Evolutionary conservation across 495 filamentous ascomycete genomes (phyloP).

Genomic region (Aspergillus nidulans): DNA sequence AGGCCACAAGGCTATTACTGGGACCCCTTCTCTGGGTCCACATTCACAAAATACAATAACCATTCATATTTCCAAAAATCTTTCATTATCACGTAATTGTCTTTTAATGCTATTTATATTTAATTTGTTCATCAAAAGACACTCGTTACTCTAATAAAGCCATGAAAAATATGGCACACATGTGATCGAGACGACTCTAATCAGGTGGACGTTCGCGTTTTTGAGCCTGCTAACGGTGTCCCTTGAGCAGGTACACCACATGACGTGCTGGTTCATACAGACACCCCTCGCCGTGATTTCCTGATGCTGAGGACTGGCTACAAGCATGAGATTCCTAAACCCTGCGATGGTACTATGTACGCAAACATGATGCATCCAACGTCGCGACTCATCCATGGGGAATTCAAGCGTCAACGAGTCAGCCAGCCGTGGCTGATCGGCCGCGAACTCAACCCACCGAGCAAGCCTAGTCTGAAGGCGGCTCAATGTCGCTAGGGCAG

Average conservation of each 20-base stretch:
- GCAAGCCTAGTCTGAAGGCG: slow-evolving; percentile 1
- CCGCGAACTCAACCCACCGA: slow-evolving; percentile 38
- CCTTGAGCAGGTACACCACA: background rate
- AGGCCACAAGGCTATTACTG: slow-evolving; percentile 7
- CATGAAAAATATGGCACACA: background rate
- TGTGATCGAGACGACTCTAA: background rate
- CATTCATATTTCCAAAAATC: background rate
- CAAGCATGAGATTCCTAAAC: slow-evolving; percentile 1
- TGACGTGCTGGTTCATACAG: background rate
- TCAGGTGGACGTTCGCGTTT: background rate
- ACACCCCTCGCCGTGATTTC: background rate
- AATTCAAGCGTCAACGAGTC: slow-evolving; percentile 38
- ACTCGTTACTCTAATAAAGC: background rate
- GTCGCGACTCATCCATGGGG: slow-evolving; percentile 17
- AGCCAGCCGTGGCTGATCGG: slow-evolving; percentile 14
- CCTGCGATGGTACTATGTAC: slow-evolving; percentile 8
- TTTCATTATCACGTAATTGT: background rate
- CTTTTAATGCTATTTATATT: background rate
- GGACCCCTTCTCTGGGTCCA: slow-evolving; percentile 1
- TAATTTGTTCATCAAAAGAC: background rate
- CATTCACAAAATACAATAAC: background rate
- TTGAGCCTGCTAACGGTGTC: background rate
- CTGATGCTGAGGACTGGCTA: background rate
- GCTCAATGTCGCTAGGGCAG: slow-evolving; percentile 20
- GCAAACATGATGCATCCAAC: slow-evolving; percentile 7